phyloP scores from a whole-genome alignment of 23 red algal species.

The Gracilaria vermiculophylla region DNA sequence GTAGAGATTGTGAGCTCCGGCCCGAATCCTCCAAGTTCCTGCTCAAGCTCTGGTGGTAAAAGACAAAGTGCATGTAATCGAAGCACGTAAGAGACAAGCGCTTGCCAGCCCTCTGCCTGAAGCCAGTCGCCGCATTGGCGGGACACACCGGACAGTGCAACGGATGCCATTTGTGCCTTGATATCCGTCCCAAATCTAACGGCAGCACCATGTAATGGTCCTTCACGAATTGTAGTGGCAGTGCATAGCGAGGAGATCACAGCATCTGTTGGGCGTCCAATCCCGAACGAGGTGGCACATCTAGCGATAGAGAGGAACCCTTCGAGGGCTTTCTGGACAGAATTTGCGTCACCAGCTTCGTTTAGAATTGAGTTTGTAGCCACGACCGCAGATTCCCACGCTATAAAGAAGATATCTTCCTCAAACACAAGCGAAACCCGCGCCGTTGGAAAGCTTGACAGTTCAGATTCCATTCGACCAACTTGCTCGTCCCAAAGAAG shows the following conservation, averaged over 20 bases:
- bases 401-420: slow-evolving; percentile 67
- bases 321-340: slow-evolving; percentile 81
- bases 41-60: slow-evolving; percentile 61
- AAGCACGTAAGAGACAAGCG: slow-evolving; percentile 60
- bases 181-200: slow-evolving; percentile 87
- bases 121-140: slow-evolving; percentile 86
- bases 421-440: slow-evolving; percentile 50
- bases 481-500: slow-evolving; percentile 88
- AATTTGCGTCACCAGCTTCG: slow-evolving; percentile 61
- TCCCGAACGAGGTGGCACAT: slow-evolving; percentile 58
- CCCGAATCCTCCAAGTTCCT: slow-evolving; percentile 65
- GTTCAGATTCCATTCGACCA: slow-evolving; percentile 28
- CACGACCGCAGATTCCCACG: slow-evolving; percentile 68
- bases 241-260: slow-evolving; percentile 57
- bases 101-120: slow-evolving; percentile 61
- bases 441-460: slow-evolving; percentile 25
- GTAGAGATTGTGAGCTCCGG: slow-evolving; percentile 47
- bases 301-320: slow-evolving; percentile 65
- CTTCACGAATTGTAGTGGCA: slow-evolving; percentile 66
- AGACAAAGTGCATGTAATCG: slow-evolving; percentile 73
- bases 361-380: slow-evolving; percentile 66
- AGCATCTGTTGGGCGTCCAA: slow-evolving; percentile 66
- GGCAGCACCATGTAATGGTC: slow-evolving; percentile 54
- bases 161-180: slow-evolving; percentile 84
- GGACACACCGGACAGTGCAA: slow-evolving; percentile 79